Base-by-base conservation (phyloP, 2,329 filamentous ascomycete species). In the Xylariaceae sp. region DNA sequence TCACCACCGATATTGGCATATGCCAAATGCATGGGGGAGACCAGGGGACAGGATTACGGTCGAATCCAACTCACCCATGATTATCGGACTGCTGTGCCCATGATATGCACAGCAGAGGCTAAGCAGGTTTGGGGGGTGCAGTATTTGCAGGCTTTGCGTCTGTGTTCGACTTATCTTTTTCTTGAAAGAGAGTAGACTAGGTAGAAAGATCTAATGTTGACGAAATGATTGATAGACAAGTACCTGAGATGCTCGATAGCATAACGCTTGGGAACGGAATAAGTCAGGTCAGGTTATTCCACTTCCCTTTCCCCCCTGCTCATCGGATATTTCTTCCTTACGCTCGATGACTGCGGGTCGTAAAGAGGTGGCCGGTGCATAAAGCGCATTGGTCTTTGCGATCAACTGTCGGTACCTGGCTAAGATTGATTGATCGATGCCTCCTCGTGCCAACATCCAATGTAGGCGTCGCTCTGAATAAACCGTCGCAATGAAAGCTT, bases 61-160 rank as follows among this genome's bases (percentile, higher is more conserved):
- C 44, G 37, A 42, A 54, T 37, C 26, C 44, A 24, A 68, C 66
- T 67, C 59, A 69, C 66, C 66, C 66, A 69, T 69, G 55, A 55
- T 66, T 59, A 59, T 55, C 52, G 56, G 55, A 27, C 58, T 48
- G 58, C 59, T 58, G 62, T 61, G 66, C 64, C 66, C 66, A 69
- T 69, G 58, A 61, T 66, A 63, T 43, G 48, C 23, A 37, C 24
- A n/a, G 21, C 29, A 11, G 45, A 26, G 45, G 45, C 7, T 32
- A 20, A 23, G 13, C 30, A 36, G 32, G 18, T 21, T 24, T 33
- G 30, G 40, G 20, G 11, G 45, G 18, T 39, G 45, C 51, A 33
- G 10, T 45, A 44, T 27, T 18, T 15, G 18, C 20, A 29, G 30
- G 39, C 15, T 56, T 32, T 21, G 49, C 32, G 44, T 45, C 35